Evolutionary conservation across 495 filamentous ascomycete species (phyloP).

Genomic region (Margaritispora aquatica): DNA sequence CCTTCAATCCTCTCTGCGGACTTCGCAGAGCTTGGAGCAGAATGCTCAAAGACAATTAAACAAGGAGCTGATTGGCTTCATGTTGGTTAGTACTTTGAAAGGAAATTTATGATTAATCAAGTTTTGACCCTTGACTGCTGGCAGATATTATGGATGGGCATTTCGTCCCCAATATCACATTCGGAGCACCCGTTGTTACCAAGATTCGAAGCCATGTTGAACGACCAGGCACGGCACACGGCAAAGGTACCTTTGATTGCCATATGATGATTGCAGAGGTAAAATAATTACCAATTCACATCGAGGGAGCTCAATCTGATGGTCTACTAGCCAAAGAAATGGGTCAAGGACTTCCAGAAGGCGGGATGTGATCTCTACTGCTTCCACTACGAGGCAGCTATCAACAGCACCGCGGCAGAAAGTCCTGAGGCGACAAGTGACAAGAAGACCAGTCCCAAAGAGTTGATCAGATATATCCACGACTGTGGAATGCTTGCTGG

Average conservation of each 20-base stretch:
- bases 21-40: constrained; percentile 79
- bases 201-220: constrained; percentile 85
- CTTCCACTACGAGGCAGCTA: constrained; percentile 98
- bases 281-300: constrained; percentile 13
- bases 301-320: not conserved
- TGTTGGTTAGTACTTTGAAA: constrained; percentile 28
- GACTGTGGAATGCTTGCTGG: constrained; percentile 83
- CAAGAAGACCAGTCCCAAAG: constrained; percentile 65
- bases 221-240: constrained; percentile 44
- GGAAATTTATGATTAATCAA: not conserved
- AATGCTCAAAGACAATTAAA: constrained; percentile 74
- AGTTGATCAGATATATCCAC: constrained; percentile 87
- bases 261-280: constrained; percentile 99
- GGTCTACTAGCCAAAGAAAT: constrained; percentile 76
- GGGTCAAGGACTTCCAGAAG: constrained; percentile 89
- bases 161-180: constrained; percentile 98
- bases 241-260: constrained; percentile 93
- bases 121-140: constrained; percentile 57
- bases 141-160: constrained; percentile 96
- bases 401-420: constrained; percentile 75
- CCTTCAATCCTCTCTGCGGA: constrained; percentile 96
- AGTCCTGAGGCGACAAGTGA: constrained; percentile 61
- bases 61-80: constrained; percentile 87
- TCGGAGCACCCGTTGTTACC: constrained; percentile 88
- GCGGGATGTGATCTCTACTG: constrained; percentile 97